Evolutionary conservation across 163 green algal species (phyloP), one percentile per base, ranked within the genome.

Genomic region (Chlamydomonas reinhardtii): DNA sequence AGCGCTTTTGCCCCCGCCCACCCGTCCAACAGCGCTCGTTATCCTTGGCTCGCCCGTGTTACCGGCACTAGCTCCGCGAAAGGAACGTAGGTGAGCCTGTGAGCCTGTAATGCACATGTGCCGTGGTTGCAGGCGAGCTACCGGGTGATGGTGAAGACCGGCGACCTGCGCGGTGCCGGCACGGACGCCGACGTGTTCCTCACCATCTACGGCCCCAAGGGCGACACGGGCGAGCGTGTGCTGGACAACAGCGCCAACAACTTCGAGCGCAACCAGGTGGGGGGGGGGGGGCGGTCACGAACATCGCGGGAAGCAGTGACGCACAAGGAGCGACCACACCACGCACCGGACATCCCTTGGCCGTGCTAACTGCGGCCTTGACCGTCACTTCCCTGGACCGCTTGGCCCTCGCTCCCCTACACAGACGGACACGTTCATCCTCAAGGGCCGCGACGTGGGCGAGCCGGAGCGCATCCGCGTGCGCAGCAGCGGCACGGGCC

Each of bases 131-230:
- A 56, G 48, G 48, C 48, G 48, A 88, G 43, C 88, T 94, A 89
- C 77, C 89, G 82, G 4, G 82, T 92, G 20, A 70, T 92, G 17
- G 87, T 96, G 16, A 84, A 90, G 86, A 96, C 94, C 24, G 87
- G 69, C 65, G 87, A 94, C 65, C 31, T 94, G 4, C 87, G 89
- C 6, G 91, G 92, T 29, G 94, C 94, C 16, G 94, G 94, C 32
- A 95, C 92, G 31, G 92, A 95, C 73, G 88, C 91, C 17, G 91
- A 96, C 70, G 91, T 96, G 29, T 91, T 91, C 80, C 37, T 96
- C 68, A 90, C 84, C 37, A 69, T 94, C 35, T 89, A 89, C 32
- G 91, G 89, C 17, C 86, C 80, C 70, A 92, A 92, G 69, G 91
- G 89, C 25, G 90, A 91, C 73, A 91, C 82, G 4, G 88, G 85